Percentiles rank a stretch among this genome's conserved stretches.
These are phyloP conservation scores for Carex sylvatica DNA, from an alignment of 202 grass and related monocot species.

Conservation along the genomic window DNA sequence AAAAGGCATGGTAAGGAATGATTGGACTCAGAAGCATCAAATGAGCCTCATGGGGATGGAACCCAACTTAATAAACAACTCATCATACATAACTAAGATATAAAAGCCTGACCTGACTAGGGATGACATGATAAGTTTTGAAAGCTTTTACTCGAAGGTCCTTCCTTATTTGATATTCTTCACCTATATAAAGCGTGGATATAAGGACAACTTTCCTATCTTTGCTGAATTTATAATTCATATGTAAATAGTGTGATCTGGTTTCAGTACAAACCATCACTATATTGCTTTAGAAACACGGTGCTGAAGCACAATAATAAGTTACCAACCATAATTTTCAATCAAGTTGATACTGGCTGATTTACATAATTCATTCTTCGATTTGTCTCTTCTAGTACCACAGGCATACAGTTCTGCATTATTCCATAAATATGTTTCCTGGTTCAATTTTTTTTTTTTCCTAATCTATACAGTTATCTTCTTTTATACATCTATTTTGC, in stretches of 20 bases:
- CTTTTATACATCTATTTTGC: neutral
- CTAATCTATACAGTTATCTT: neutral
- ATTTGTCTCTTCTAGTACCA: neutral
- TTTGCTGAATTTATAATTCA: neutral
- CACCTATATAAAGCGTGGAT: slow-evolving; percentile 27
- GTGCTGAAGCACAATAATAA: neutral
- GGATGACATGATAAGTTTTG: slow-evolving; percentile 82
- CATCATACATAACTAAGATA: neutral
- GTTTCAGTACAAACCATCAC: neutral
- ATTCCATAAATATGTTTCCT: neutral
- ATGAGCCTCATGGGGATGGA: neutral
- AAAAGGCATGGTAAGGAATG: slow-evolving; percentile 6
- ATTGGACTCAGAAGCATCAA: neutral
- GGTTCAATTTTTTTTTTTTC: neutral
- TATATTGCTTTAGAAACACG: neutral
- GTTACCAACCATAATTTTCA: neutral
- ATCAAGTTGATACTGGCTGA: neutral
- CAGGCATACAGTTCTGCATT: neutral
- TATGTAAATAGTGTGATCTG: neutral
- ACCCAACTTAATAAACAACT: neutral
- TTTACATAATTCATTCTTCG: neutral
- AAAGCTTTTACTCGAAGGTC: slow-evolving; percentile 91
- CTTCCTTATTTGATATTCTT: slow-evolving; percentile 77
- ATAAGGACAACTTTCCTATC: neutral
- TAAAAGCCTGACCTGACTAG: slow-evolving; percentile 66